These are phyloP conservation scores for Stachybotrys chlorohalonatus DNA, from an alignment of 2,329 filamentous ascomycete genomes.

Conservation along the genomic window DNA sequence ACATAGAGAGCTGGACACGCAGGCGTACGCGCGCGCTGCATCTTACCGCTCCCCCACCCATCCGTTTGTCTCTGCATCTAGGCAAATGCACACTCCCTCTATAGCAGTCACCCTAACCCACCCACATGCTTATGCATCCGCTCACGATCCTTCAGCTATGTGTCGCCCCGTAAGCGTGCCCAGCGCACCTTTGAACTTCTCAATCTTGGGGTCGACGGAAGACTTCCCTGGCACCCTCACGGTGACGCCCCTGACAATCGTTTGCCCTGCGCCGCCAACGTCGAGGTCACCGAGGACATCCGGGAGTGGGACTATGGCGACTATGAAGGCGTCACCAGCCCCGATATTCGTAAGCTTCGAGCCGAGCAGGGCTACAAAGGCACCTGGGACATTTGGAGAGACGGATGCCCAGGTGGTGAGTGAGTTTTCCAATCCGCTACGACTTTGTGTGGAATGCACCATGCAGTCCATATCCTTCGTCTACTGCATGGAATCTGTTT, in stretches of 20 bases:
- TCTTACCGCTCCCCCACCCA: neutral
- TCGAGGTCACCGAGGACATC: constrained; percentile 63
- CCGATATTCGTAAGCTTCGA: constrained; percentile 54
- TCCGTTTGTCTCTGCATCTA: neutral
- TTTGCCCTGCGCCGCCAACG: constrained; percentile 45
- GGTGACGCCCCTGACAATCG: constrained; percentile 24
- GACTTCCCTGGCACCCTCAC: constrained; percentile 60
- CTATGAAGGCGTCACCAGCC: constrained; percentile 73
- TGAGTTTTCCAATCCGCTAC: constrained; percentile 29
- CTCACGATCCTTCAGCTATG: constrained; percentile 46
- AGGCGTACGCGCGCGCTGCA: neutral
- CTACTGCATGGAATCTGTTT: no score
- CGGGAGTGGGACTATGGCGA: constrained; percentile 84
- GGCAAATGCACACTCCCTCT: neutral
- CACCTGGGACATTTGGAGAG: constrained; percentile 80
- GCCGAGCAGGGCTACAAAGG: constrained; percentile 46
- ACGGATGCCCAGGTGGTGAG: constrained; percentile 81
- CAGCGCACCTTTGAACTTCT: constrained; percentile 88
- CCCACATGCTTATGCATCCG: neutral
- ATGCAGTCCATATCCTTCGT: no score
- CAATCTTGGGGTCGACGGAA: constrained; percentile 57
- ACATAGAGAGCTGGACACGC: neutral
- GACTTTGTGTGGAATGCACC: no score
- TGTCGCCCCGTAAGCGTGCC: constrained; percentile 76
- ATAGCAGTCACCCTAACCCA: constrained; percentile 2